Evolutionary conservation across 495 filamentous ascomycete genomes (phyloP), one percentile per base, ranked within the genome.

Genomic region (Penicilliopsis zonata): DNA sequence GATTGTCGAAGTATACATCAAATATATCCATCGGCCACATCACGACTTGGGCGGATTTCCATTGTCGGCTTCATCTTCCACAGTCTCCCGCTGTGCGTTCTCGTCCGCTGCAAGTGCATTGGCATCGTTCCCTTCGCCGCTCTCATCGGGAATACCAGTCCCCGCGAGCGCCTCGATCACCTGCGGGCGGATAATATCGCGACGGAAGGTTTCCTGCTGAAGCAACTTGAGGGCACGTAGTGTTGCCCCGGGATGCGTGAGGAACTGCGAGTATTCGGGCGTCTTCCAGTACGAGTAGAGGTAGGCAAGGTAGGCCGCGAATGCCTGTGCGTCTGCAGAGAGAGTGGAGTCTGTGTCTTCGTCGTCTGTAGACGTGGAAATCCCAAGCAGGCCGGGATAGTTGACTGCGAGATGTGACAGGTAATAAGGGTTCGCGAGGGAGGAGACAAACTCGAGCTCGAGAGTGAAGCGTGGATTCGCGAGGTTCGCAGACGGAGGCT

Each of bases 341-440:
- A 46, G 80, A 51, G 49, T 65, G 46, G 53, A 58, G 16, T 47
- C 49, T 14, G 48, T 28, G 30, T 55, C 50, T 46, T 38, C 42
- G 12, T 63, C 53, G 18, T 61, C 63, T 44, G 37, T 37, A 28
- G 42, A 39, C 12, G 36, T 46, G 5, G 53, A 55, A 33, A 61
- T 58, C 1, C 62, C 58, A 29, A 68, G 49, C 2, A 64, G 50
- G 33, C 55, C 74, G 61, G 49, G 72, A 29, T 63, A 65, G 29
- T 37, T 75, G 20, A 75, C 70, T 2, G 81, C 85, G 12, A 94
- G 76, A 43, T 87, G 75, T 43, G 83, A 83, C 18, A 93, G 69
- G 57, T 94, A 92, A 49, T 70, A 67, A 0, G 86, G 86, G 46
- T 87, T 87, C 39, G 75, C 74, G 33, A 94, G 80, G n/a, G 77